Evolutionary conservation across 2,329 filamentous ascomycete genomes (phyloP).

Genomic region (Exutisphaerella laricina): DNA sequence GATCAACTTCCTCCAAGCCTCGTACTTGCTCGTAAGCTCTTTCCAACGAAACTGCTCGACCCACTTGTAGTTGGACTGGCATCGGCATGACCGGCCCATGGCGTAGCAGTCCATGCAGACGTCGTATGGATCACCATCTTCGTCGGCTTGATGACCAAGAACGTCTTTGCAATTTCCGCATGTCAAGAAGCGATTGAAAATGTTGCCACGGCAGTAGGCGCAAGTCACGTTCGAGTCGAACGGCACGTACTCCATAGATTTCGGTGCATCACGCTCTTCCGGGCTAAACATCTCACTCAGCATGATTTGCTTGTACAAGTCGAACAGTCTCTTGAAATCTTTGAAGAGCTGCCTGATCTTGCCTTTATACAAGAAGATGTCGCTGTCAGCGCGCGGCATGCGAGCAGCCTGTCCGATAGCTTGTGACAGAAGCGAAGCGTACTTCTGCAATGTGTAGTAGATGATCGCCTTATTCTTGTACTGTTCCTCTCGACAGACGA

Average conservation of each 20-base stretch:
- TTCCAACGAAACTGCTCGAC: slow-evolving; percentile 89
- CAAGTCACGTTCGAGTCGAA: slow-evolving; percentile 93
- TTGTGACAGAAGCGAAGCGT: slow-evolving; percentile 55
- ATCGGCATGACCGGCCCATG: slow-evolving; percentile 92
- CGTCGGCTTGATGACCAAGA: slow-evolving; percentile 51
- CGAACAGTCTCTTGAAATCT: slow-evolving; percentile 77
- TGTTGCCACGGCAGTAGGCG: slow-evolving; percentile 91
- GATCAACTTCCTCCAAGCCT: slow-evolving; percentile 74
- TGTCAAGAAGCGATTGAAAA: slow-evolving; percentile 94
- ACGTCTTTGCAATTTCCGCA: slow-evolving; percentile 75
- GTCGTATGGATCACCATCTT: slow-evolving; percentile 80
- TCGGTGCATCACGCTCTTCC: slow-evolving; percentile 48
- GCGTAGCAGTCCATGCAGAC: slow-evolving; percentile 97
- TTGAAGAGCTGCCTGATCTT: slow-evolving; percentile 66
- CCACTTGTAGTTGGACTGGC: slow-evolving; percentile 80
- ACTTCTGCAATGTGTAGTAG: slow-evolving; percentile 80
- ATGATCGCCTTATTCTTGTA: slow-evolving; percentile 98
- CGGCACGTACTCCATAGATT: slow-evolving; percentile 69
- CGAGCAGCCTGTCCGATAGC: slow-evolving; percentile 47
- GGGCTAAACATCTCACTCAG: slow-evolving; percentile 79
- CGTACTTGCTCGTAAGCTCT: slow-evolving; percentile 70
- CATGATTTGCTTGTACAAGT: slow-evolving; percentile 70
- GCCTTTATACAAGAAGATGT: slow-evolving; percentile 34
- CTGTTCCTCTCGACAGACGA: slow-evolving; percentile 94
- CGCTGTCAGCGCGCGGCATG: slow-evolving; percentile 32